A percentile compares a stretch with the other conserved stretches of the same genome.
These are phyloP conservation scores for Liquidambar formosana DNA, from an alignment of 164 flowering plant genomes.

Conservation along the genomic window DNA sequence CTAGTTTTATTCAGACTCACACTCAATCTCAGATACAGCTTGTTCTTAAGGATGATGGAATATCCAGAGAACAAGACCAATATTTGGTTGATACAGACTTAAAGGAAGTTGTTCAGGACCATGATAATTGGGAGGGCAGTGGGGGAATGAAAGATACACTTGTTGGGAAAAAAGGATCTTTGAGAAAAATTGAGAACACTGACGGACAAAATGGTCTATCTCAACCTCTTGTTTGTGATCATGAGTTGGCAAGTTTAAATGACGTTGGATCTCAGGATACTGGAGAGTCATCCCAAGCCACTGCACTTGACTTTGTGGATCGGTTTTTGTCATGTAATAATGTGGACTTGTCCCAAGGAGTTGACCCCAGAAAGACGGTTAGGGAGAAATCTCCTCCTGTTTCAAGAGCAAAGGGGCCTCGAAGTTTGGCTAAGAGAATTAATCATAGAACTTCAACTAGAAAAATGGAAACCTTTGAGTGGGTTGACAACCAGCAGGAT, in stretches of 20 bases:
- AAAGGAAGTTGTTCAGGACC: slow-evolving; percentile 4
- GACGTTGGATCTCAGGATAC: slow-evolving; percentile 63
- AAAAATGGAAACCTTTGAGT: slow-evolving; percentile 47
- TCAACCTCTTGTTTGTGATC: slow-evolving; percentile 8
- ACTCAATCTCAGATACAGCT: slow-evolving; percentile 13
- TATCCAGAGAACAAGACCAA: slow-evolving; percentile 1
- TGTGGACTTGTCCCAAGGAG: slow-evolving; percentile 30
- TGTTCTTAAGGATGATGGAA: slow-evolving; percentile 13
- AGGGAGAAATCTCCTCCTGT: slow-evolving; percentile 30
- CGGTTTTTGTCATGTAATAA: slow-evolving; percentile 40
- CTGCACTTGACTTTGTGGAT: slow-evolving; percentile 76
- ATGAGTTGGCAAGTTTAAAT: slow-evolving; percentile 45
- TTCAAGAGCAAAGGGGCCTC: slow-evolving; percentile 54
- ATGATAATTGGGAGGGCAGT: slow-evolving; percentile 9
- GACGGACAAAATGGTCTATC: slow-evolving; percentile 12
- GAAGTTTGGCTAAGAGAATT: slow-evolving; percentile 47
- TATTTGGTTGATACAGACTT: background rate
- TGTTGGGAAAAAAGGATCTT: slow-evolving; percentile 11
- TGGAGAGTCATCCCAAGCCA: slow-evolving; percentile 61
- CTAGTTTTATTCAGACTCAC: too few relatives aligned
- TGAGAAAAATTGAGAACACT: slow-evolving; percentile 7
- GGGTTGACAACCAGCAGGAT: slow-evolving; percentile 65
- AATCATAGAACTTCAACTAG: slow-evolving; percentile 22
- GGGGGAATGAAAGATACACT: slow-evolving; percentile 23
- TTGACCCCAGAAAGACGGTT: slow-evolving; percentile 12